Conservation (phyloP, 2,329 filamentous ascomycete species). For the Colletotrichum salicis region DNA sequence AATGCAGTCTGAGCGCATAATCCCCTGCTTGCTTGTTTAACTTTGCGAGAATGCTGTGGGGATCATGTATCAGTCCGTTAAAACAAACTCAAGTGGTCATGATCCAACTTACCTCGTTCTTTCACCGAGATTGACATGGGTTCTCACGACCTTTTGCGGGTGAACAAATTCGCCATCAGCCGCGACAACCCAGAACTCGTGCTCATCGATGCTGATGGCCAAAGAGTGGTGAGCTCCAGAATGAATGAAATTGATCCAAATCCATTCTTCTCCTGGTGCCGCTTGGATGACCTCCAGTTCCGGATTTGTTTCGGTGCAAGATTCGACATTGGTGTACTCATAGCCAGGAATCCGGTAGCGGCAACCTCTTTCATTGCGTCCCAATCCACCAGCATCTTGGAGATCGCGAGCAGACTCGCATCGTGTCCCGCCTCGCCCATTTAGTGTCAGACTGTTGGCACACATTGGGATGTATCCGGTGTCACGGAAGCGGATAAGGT, state of each 20-base stretch:
- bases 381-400: slow-evolving; percentile 7
- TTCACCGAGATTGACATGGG: slow-evolving; percentile 16
- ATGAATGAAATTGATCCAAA: slow-evolving; percentile 25
- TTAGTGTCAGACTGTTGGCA: slow-evolving; percentile 21
- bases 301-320: slow-evolving; percentile 7
- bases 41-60: slow-evolving; percentile 9
- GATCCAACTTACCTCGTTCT: background rate
- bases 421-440: slow-evolving; percentile 7
- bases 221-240: slow-evolving; percentile 19
- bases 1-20: slow-evolving; percentile 18
- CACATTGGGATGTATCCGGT: slow-evolving; percentile 26
- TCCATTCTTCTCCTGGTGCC: background rate
- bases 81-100: too few relatives aligned
- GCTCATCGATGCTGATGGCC: slow-evolving; percentile 59
- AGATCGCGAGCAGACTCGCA: slow-evolving; percentile 16
- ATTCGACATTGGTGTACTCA: slow-evolving; percentile 15
- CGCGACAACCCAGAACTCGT: slow-evolving; percentile 63
- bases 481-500: slow-evolving; percentile 19
- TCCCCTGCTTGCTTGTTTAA: slow-evolving; percentile 2
- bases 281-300: slow-evolving; percentile 15
- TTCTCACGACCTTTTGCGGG: slow-evolving; percentile 50
- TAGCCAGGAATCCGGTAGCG: background rate
- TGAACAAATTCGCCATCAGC: slow-evolving; percentile 65
- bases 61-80: rapidly evolving
- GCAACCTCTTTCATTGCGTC: slow-evolving; percentile 21